A percentile compares a stretch with the other conserved stretches of the same genome.
phyloP scores from a whole-genome alignment of 2,329 filamentous ascomycete species.

The Grosmannia serpens region DNA sequence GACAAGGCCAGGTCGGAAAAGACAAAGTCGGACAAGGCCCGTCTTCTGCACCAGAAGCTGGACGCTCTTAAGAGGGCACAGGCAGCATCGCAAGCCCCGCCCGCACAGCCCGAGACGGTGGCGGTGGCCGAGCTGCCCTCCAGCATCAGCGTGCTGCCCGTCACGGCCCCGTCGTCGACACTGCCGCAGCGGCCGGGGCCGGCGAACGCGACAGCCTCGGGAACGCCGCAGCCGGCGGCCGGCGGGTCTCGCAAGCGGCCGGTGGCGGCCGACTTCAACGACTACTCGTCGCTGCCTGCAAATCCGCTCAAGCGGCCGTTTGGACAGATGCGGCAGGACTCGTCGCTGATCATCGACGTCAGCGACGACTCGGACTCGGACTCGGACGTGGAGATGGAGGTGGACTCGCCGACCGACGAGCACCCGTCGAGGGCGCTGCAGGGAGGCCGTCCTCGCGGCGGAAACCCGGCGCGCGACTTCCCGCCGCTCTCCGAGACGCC shows the following conservation, averaged over 20 bases:
- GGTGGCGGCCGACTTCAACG: constrained; percentile 60
- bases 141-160: neutral
- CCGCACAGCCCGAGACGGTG: neutral
- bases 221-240: neutral
- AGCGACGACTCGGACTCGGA: constrained; percentile 59
- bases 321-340: constrained; percentile 44
- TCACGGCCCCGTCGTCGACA: neutral
- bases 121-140: neutral
- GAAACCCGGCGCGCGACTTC: constrained; percentile 30
- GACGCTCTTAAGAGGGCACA: constrained; percentile 53
- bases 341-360: constrained; percentile 69
- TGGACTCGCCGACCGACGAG: constrained; percentile 41
- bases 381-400: constrained; percentile 56
- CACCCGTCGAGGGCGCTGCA: constrained; percentile 19
- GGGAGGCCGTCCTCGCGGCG: constrained; percentile 19
- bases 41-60: constrained; percentile 63
- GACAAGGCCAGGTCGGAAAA: constrained; percentile 7
- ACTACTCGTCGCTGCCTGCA: constrained; percentile 27
- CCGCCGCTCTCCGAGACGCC: constrained; percentile 28
- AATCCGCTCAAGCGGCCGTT: constrained; percentile 45
- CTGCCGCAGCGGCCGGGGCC: neutral
- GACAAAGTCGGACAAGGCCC: constrained; percentile 27
- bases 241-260: constrained; percentile 25
- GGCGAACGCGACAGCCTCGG: neutral
- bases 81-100: neutral